Conservation (phyloP, 2,329 filamentous ascomycete genomes). For the Ceratocystis eucalypticola region DNA sequence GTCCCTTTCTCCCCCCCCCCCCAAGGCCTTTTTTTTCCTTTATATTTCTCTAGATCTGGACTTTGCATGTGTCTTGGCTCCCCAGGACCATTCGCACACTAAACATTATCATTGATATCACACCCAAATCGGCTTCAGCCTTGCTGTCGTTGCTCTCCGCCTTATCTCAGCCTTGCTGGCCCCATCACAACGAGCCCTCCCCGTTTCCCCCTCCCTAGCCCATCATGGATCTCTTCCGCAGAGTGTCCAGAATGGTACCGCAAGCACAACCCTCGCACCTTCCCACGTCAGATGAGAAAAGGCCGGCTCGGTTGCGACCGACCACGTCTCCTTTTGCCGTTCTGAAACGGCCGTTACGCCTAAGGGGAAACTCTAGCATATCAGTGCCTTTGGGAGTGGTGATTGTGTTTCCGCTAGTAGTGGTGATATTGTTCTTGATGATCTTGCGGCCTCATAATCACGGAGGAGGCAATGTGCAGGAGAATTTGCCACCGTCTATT, state of each 20-base stretch:
- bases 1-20: neutral
- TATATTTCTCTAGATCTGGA: neutral
- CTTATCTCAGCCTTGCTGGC: neutral
- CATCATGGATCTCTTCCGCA: constrained; percentile 45
- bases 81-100: neutral
- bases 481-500: constrained; percentile 73
- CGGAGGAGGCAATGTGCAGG: constrained; percentile 59
- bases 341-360: constrained; percentile 70
- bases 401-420: constrained; percentile 81
- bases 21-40: neutral
- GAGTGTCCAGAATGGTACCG: constrained; percentile 39
- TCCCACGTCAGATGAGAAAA: constrained; percentile 41
- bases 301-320: constrained; percentile 28
- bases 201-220: neutral
- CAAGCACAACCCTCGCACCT: constrained; percentile 31
- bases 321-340: constrained; percentile 53
- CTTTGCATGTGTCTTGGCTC: neutral
- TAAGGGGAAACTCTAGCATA: constrained; percentile 83
- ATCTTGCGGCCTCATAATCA: constrained; percentile 80
- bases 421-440: constrained; percentile 79
- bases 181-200: neutral
- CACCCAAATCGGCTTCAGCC: neutral
- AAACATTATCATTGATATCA: neutral
- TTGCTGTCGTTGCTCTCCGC: constrained; percentile 1
- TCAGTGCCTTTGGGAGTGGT: constrained; percentile 88